Percentiles rank a stretch among this genome's conserved stretches.
Evolutionary conservation across 2,329 filamentous ascomycete species (phyloP).

Genomic region (Hortaea sp.): DNA sequence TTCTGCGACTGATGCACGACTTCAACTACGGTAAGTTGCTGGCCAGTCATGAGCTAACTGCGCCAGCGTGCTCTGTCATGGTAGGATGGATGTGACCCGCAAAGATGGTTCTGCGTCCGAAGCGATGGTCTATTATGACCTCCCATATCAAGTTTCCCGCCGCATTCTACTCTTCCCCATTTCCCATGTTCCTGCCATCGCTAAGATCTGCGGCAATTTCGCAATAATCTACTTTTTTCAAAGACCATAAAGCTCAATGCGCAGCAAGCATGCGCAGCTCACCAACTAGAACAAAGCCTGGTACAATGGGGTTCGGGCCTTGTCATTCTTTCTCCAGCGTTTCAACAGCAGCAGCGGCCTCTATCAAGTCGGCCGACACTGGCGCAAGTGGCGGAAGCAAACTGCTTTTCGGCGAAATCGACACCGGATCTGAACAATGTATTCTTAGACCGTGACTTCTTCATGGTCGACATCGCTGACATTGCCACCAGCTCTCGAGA

Average conservation of each 20-base stretch:
- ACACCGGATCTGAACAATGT: slow-evolving; percentile 15
- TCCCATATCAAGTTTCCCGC: neutral
- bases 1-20: slow-evolving; percentile 2
- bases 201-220: too few relatives aligned
- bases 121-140: neutral
- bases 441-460: too few relatives aligned
- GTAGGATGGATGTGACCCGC: neutral
- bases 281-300: too few relatives aligned
- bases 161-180: neutral
- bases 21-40: slow-evolving; percentile 9
- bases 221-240: too few relatives aligned
- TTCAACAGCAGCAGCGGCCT: slow-evolving; percentile 17
- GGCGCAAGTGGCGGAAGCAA: slow-evolving; percentile 27
- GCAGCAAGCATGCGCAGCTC: too few relatives aligned
- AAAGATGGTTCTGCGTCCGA: too few relatives aligned
- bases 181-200: neutral
- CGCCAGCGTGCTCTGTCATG: slow-evolving; percentile 8
- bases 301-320: too few relatives aligned
- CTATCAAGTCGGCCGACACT: slow-evolving; percentile 24
- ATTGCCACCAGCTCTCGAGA: slow-evolving; percentile 29
- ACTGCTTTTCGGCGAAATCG: slow-evolving; percentile 41
- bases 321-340: slow-evolving; percentile 12
- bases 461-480: too few relatives aligned
- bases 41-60: neutral
- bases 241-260: too few relatives aligned